phyloP scores from a whole-genome alignment of 2,329 filamentous ascomycete genomes.

The Colletotrichum sansevieriae region DNA sequence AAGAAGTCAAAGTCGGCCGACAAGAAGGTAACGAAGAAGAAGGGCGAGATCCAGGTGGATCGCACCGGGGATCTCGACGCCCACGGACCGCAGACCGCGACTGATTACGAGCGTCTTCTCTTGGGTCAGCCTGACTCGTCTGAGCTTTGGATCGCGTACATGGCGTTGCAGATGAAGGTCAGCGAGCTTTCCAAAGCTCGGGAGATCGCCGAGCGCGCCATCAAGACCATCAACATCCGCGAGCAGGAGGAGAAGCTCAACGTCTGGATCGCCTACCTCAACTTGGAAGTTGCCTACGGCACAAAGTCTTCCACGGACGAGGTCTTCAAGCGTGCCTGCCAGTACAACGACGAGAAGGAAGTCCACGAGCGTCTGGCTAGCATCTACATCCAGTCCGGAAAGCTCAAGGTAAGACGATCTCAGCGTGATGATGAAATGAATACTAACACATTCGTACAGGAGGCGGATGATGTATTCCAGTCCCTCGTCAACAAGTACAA shows the following conservation, averaged over 20 bases:
- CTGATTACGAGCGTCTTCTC: conserved; percentile 93
- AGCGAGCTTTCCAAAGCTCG: conserved; percentile 90
- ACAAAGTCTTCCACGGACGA: conserved; percentile 85
- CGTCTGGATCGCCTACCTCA: conserved; percentile 94
- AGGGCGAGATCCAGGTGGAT: conserved; percentile 85
- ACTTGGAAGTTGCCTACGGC: conserved; percentile 92
- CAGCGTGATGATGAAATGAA: not conserved
- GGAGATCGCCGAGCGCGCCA: conserved; percentile 89
- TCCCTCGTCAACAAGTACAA: conserved; percentile 90
- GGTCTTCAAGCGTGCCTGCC: conserved; percentile 91
- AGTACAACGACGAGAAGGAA: conserved; percentile 92
- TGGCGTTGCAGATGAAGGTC: conserved; percentile 97
- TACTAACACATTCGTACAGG: conserved; percentile 61
- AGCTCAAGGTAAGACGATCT: conserved; percentile 75
- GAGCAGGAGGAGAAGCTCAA: conserved; percentile 95
- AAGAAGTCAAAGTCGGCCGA: conserved; percentile 43
- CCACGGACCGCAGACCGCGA: conserved; percentile 87
- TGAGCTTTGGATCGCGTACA: conserved; percentile 93
- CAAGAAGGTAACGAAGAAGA: conserved; percentile 74
- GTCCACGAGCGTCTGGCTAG: conserved; percentile 90
- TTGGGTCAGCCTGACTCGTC: conserved; percentile 95
- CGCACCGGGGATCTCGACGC: conserved; percentile 92
- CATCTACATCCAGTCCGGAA: conserved; percentile 94
- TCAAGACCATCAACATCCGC: conserved; percentile 90
- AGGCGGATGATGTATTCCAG: conserved; percentile 91